Base-by-base conservation (phyloP, 768 basidiomycete species). In the Boletus subcaerulescens region DNA sequence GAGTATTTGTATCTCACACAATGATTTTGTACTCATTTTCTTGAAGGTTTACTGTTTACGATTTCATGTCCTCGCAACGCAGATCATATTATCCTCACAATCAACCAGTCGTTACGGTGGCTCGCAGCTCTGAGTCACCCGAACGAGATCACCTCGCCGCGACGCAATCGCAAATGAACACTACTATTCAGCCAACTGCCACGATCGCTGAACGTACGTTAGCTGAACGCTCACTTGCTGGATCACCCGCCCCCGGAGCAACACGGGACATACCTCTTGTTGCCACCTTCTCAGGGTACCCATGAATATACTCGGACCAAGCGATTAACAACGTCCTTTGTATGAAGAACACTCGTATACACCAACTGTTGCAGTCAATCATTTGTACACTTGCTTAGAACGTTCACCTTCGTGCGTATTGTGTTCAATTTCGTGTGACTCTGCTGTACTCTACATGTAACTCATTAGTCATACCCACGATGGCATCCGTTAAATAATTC, bases 31-130 rank as follows among this genome's bases (percentile, higher is more conserved):
- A 17, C 46, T 58, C 32, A 60, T 53, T 31, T 29, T 52, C 48
- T 45, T 42, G n/a, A 62, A 95, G 93, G 66, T 97, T 97, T 72
- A 91, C 88, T 43, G 77, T 90, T 5, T 97, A 95, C 65, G 92
- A 98, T 74, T 94, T 89, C 72, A 78, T 77, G 50, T 78, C 75
- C 61, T 84, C 85, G 54, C 76, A 81, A 60, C 83, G 93, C 45
- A 78, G 81, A 68, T 91, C 93, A 24, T 95, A 97, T 67, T 96
- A 96, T 69, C 91, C 90, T 41, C 86, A 91, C 59, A 91, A 89
- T 64, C 85, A 90, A 62, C 84, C 85, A 43, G 71, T 80, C 60
- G 60, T 70, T 35, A 62, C 68, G 20, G 63, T 71, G 20, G 65
- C 65, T 33, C 68, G 69, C 29, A 48, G 46, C 40, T 61, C 71